phyloP scores from a whole-genome alignment of 495 filamentous ascomycete genomes.

The Physcia stellaris region DNA sequence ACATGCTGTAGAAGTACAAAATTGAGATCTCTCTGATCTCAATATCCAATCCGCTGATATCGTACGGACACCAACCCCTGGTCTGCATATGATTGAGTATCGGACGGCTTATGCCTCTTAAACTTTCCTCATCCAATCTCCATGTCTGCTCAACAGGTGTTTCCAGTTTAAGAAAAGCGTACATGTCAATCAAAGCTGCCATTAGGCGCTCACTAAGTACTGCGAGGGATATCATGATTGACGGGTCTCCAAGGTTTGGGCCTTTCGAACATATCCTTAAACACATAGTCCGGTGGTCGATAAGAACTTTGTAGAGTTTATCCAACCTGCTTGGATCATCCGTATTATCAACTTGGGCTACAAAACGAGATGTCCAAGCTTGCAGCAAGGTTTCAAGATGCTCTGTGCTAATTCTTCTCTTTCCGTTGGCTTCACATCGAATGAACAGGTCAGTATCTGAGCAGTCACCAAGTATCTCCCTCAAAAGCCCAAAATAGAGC shows the following conservation, averaged over 20 bases:
- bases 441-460: background rate
- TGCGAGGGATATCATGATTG: background rate
- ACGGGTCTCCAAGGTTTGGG: background rate
- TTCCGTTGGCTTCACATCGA: background rate
- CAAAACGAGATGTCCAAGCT: background rate
- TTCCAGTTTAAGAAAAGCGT: background rate
- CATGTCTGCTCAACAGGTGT: background rate
- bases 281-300: background rate
- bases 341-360: background rate
- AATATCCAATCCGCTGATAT: slow-evolving; percentile 1
- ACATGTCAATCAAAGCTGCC: background rate
- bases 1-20: slow-evolving; percentile 3
- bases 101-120: background rate
- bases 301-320: background rate
- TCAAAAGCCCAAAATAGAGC: slow-evolving; percentile 1
- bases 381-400: background rate
- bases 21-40: background rate
- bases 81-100: background rate
- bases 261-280: background rate
- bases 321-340: background rate
- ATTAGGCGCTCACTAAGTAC: background rate
- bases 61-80: slow-evolving; percentile 1
- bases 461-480: background rate
- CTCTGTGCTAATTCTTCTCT: background rate
- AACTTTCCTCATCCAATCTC: background rate